phyloP scores from a whole-genome alignment of 441 rosid genomes.

The Biscutella auriculata region DNA sequence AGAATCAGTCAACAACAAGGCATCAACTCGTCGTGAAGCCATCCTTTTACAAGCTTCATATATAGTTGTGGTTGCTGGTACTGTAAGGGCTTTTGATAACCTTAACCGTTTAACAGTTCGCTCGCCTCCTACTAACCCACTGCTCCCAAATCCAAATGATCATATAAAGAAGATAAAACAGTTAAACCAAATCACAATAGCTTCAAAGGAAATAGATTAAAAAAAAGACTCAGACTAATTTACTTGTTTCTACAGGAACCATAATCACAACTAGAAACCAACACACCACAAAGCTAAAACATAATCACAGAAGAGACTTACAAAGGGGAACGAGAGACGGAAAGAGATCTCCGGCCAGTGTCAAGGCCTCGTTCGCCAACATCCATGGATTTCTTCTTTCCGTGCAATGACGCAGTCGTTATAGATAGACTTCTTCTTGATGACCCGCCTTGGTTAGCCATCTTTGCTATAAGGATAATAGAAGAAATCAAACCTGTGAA shows the following conservation, averaged over 20 bases:
- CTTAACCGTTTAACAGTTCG: conserved; percentile 82
- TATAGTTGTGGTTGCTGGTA: conserved; percentile 72
- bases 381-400: conserved; percentile 49
- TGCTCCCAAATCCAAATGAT: conserved; percentile 20
- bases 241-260: conserved; percentile 4
- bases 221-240: neutral
- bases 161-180: neutral
- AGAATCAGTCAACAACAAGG: conserved; percentile 82
- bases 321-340: conserved; percentile 55
- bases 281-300: neutral
- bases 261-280: neutral
- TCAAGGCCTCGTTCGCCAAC: conserved; percentile 37
- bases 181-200: neutral
- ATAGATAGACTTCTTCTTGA: conserved; percentile 53
- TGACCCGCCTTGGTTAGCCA: conserved; percentile 70
- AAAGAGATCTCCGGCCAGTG: conserved; percentile 40
- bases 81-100: conserved; percentile 80
- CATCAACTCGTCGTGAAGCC: conserved; percentile 94
- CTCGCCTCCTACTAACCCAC: conserved; percentile 72
- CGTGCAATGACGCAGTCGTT: conserved; percentile 33
- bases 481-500: neutral
- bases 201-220: neutral
- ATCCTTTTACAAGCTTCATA: conserved; percentile 85
- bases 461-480: conserved; percentile 5
- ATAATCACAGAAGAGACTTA: conserved; percentile 17